Conservation (phyloP, 306 rosid genomes). For the Casuarina cunninghamiana region DNA sequence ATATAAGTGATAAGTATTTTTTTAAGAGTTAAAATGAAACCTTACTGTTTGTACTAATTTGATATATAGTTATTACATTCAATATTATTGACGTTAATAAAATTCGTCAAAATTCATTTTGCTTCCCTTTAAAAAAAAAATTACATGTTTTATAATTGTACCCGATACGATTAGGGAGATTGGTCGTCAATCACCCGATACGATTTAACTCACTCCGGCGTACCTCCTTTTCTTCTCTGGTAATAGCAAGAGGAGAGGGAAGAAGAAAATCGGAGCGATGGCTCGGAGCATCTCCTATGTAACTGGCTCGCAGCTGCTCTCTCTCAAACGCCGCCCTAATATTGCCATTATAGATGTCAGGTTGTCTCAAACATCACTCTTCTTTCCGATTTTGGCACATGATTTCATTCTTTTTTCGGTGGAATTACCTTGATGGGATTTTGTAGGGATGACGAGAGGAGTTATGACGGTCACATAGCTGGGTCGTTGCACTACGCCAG, state of each 20-base stretch:
- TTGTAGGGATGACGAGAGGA: slow-evolving; percentile 71
- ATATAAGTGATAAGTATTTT: no score
- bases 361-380: slow-evolving; percentile 6
- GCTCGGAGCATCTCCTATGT: slow-evolving; percentile 63
- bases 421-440: not conserved
- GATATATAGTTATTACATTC: no score
- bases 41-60: no score
- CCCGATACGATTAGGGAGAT: no score
- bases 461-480: slow-evolving; percentile 68
- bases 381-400: not conserved
- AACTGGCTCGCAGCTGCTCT: slow-evolving; percentile 66
- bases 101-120: no score
- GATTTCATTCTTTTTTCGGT: not conserved
- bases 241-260: not conserved
- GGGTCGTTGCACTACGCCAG: slow-evolving; percentile 78
- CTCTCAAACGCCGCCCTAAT: slow-evolving; percentile 54
- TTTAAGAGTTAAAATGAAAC: no score
- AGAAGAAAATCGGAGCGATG: slow-evolving; percentile 27
- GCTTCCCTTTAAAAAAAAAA: no score
- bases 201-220: no score
- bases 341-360: slow-evolving; percentile 69
- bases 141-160: no score
- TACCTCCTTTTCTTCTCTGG: no score
- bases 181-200: no score
- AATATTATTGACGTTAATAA: no score